phyloP scores from a whole-genome alignment of 345 rosid genomes.

The Turritis glabra region DNA sequence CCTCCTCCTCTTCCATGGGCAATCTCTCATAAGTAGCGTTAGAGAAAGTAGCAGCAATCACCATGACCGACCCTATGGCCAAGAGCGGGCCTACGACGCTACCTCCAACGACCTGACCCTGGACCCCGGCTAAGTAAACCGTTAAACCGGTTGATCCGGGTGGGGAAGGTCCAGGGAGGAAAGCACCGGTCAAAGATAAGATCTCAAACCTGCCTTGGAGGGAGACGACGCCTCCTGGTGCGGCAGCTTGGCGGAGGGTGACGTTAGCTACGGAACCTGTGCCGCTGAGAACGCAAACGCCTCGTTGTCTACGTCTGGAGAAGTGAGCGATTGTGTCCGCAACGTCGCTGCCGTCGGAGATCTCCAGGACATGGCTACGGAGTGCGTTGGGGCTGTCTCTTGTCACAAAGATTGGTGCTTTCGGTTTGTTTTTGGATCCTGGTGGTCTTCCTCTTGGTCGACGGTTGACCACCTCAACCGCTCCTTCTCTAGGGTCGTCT shows the following conservation, averaged over 20 bases:
- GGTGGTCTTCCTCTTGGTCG: constrained; percentile 85
- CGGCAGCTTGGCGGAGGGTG: constrained; percentile 75
- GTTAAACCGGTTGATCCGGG: constrained; percentile 85
- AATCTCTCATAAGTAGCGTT: constrained; percentile 83
- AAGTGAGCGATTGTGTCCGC: constrained; percentile 78
- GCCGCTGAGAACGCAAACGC: constrained; percentile 80
- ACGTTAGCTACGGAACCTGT: constrained; percentile 84
- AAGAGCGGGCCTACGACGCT: constrained; percentile 71
- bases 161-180: constrained; percentile 86
- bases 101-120: constrained; percentile 83
- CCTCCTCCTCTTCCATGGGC: constrained; percentile 76
- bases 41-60: constrained; percentile 83
- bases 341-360: constrained; percentile 69
- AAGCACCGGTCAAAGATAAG: constrained; percentile 74
- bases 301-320: constrained; percentile 71
- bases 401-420: constrained; percentile 76
- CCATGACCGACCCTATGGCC: constrained; percentile 79
- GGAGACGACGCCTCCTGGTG: constrained; percentile 70
- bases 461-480: constrained; percentile 63
- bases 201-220: constrained; percentile 84
- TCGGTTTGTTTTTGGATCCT: constrained; percentile 81
- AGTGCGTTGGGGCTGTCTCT: constrained; percentile 85
- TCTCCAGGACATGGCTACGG: constrained; percentile 81
- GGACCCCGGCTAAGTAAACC: constrained; percentile 72
- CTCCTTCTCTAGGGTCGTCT: constrained; percentile 72